Evolutionary conservation across 2,329 filamentous ascomycete species (phyloP), one percentile per base, ranked within the genome.

Genomic region (Penicillium sp.): DNA sequence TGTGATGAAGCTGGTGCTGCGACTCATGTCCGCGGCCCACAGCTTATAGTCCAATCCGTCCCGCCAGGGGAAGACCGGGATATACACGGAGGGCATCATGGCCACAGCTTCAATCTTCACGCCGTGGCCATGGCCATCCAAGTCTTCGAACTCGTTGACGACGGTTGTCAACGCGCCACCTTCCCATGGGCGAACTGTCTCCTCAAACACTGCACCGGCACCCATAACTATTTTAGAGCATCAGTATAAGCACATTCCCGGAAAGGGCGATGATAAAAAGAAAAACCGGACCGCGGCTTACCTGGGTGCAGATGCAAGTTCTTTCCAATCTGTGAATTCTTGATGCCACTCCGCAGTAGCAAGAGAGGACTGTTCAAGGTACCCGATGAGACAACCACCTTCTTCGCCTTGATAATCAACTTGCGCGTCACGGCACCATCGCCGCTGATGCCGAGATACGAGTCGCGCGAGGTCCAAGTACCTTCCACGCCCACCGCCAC

Each of bases 231-330:
- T 50, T 17, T 15, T 25, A 62, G 56, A 37, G 5, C 42, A 35
- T 17, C 5, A 25, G 4, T n/a, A 14, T 4, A 15, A n/a, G 20
- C 31, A 12, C 5, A 14, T 31, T 10, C 14, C n/a, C 0, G 22
- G n/a, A 17, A 20, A 28, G 12, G 2, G 6, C 17, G 11, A 17
- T 6, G 12, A 35, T n/a, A 14, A 41, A 20, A 20, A 20, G 20
- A n/a, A 3, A 10, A 39, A 20, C 42, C 17, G 20, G 35, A 15
- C 12, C 17, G 68, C 8, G 81, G 71, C 69, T 82, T 83, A 69
- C 87, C 88, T 1, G 92, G 94, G 70, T 98, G 94, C 0, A 96
- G 75, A 68, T 95, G 83, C 3, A 97, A 84, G 68, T 97, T 91
- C 7, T 83, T 84, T 28, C 94, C 94, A 63, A 97, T 89, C 58